phyloP scores from a whole-genome alignment of 352 stramenopile species.

The Pythium dissotocum region DNA sequence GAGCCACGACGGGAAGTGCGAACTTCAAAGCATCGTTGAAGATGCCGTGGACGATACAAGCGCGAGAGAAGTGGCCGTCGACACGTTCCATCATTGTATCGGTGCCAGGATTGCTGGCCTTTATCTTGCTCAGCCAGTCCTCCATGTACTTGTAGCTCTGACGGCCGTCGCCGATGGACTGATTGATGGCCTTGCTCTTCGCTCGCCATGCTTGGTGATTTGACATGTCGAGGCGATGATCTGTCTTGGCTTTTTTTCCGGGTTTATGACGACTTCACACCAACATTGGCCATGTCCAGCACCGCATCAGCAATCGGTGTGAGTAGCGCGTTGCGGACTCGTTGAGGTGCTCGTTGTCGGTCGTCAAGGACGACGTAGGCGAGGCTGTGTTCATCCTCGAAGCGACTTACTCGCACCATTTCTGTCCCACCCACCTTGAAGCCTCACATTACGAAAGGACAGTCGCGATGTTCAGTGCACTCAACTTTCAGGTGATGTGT shows the following conservation, averaged over 20 bases:
- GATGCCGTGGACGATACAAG: constrained; percentile 12
- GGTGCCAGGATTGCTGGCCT: constrained; percentile 3
- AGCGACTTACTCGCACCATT: not conserved
- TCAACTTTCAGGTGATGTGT: constrained; percentile 2
- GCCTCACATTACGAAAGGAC: not conserved
- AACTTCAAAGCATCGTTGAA: constrained; percentile 8
- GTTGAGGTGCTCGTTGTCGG: constrained; percentile 3
- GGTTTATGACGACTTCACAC: constrained; percentile 10
- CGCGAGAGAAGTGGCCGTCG: constrained; percentile 11
- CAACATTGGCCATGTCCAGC: not conserved
- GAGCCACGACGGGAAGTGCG: not conserved
- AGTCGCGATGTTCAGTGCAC: constrained; percentile 11
- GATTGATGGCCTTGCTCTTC: constrained; percentile 1
- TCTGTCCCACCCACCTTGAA: constrained; percentile 7
- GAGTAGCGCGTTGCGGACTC: not conserved
- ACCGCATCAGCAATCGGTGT: constrained; percentile 8
- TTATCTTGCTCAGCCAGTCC: constrained; percentile 7
- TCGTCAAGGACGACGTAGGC: constrained; percentile 1
- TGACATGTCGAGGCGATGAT: constrained; percentile 2
- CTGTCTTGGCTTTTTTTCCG: constrained; percentile 1
- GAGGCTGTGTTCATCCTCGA: constrained; percentile 5
- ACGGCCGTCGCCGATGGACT: not conserved
- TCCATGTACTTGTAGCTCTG: constrained; percentile 12
- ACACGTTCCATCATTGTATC: not conserved
- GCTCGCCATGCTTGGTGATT: constrained; percentile 11